phyloP scores from a whole-genome alignment of 495 filamentous ascomycete genomes.

The Talaromyces nanjingensis region DNA sequence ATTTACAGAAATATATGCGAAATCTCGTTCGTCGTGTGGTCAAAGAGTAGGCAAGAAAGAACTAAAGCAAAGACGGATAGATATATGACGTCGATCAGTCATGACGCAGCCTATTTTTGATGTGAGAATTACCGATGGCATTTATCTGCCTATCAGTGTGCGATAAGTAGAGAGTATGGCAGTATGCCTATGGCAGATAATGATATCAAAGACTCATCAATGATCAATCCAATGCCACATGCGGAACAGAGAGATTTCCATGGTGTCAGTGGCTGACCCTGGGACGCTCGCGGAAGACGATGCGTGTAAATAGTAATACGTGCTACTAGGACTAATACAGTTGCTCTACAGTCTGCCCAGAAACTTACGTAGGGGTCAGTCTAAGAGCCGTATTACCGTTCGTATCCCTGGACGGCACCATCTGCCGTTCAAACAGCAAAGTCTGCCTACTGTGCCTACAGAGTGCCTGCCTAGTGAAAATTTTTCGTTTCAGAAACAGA shows the following conservation, averaged over 20 bases:
- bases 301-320: background rate
- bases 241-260: background rate
- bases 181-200: background rate
- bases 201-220: background rate
- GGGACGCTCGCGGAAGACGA: slow-evolving; percentile 1
- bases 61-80: background rate
- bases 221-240: background rate
- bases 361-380: background rate
- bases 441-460: no score
- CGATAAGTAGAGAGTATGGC: background rate
- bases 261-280: slow-evolving; percentile 9
- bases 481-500: background rate
- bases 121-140: background rate
- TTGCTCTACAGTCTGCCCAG: background rate
- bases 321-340: background rate
- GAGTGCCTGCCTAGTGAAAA: background rate
- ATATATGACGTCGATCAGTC: background rate
- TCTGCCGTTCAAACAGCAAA: background rate
- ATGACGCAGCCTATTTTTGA: background rate
- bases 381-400: background rate
- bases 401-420: background rate
- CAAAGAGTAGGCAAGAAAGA: background rate
- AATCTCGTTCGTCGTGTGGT: background rate
- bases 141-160: background rate
- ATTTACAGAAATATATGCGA: background rate